Percentiles rank a stretch among this genome's conserved stretches.
These are phyloP conservation scores for Cylindrotheca fusiformis DNA, from an alignment of 108 stramenopile species.

Conservation along the genomic window DNA sequence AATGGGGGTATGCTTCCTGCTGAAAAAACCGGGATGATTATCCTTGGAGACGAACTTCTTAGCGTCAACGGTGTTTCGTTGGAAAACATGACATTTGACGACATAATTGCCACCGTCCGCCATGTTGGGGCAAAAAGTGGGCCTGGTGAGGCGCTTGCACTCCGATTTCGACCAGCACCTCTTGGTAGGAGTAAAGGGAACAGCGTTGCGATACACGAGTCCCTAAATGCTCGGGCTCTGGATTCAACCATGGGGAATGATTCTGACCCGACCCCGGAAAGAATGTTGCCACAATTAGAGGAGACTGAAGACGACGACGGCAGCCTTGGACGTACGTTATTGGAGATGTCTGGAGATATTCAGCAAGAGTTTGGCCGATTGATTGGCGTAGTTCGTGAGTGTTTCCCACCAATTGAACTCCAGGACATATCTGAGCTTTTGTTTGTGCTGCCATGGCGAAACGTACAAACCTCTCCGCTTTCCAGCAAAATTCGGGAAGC, in stretches of 20 bases:
- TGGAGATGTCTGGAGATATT: slow-evolving; percentile 52
- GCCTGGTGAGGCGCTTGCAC: slow-evolving; percentile 47
- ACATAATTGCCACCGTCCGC: slow-evolving; percentile 76
- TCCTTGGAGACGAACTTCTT: slow-evolving; percentile 76
- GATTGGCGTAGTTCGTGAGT: slow-evolving; percentile 50
- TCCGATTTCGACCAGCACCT: slow-evolving; percentile 55
- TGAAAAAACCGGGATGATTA: slow-evolving; percentile 73
- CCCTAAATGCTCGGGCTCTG: slow-evolving; percentile 9
- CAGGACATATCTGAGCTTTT: slow-evolving; percentile 25
- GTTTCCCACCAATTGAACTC: slow-evolving; percentile 16
- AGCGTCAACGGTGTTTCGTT: slow-evolving; percentile 72
- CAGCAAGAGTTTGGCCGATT: slow-evolving; percentile 76
- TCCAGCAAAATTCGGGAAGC: slow-evolving; percentile 37
- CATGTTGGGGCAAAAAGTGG: slow-evolving; percentile 62
- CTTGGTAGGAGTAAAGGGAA: slow-evolving; percentile 28
- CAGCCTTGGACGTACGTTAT: slow-evolving; percentile 44
- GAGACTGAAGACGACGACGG: slow-evolving; percentile 17
- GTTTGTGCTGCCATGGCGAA: slow-evolving; percentile 58
- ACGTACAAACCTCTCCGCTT: slow-evolving; percentile 36
- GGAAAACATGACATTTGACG: slow-evolving; percentile 70
- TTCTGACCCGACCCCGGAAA: background rate
- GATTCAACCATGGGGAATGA: slow-evolving; percentile 8
- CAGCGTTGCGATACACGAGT: slow-evolving; percentile 33
- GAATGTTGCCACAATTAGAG: background rate
- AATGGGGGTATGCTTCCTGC: slow-evolving; percentile 82